Conservation (phyloP, 768 basidiomycete species). For the Rhizopogon vesiculosus region DNA sequence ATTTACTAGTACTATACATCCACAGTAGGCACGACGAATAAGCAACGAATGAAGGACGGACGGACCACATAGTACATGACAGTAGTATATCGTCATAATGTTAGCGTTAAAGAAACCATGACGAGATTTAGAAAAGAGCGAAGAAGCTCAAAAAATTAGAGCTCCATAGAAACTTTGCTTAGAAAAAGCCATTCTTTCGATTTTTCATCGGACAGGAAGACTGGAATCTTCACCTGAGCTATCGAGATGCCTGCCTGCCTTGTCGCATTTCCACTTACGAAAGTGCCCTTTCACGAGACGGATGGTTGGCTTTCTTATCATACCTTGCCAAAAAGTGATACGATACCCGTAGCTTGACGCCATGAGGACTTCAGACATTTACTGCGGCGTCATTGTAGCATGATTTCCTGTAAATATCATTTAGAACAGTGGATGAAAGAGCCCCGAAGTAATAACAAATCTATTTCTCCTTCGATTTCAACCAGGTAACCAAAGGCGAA, state of each 20-base stretch:
- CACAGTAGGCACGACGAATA: no score
- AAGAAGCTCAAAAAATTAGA: neutral
- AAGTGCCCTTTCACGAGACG: slow-evolving; percentile 1
- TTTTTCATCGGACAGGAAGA: slow-evolving; percentile 1
- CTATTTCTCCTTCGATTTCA: slow-evolving; percentile 1
- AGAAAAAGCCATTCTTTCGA: slow-evolving; percentile 13
- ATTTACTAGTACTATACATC: no score
- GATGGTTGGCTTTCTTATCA: slow-evolving; percentile 5
- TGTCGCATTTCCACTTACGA: neutral
- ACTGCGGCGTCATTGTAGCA: neutral
- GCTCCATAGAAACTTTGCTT: slow-evolving; percentile 12
- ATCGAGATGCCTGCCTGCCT: neutral
- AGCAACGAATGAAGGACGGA: no score
- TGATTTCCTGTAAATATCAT: neutral
- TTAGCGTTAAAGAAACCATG: no score
- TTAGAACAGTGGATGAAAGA: neutral
- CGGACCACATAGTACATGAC: no score
- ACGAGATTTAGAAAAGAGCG: no score
- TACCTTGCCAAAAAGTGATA: neutral
- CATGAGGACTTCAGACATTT: neutral
- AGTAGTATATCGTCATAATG: no score
- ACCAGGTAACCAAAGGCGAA: slow-evolving; percentile 8
- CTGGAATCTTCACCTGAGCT: slow-evolving; percentile 3
- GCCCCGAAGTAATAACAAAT: neutral
- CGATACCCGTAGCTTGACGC: neutral